Evolutionary conservation across 2,329 filamentous ascomycete species (phyloP).

Genomic region (Fusarium acutatum): DNA sequence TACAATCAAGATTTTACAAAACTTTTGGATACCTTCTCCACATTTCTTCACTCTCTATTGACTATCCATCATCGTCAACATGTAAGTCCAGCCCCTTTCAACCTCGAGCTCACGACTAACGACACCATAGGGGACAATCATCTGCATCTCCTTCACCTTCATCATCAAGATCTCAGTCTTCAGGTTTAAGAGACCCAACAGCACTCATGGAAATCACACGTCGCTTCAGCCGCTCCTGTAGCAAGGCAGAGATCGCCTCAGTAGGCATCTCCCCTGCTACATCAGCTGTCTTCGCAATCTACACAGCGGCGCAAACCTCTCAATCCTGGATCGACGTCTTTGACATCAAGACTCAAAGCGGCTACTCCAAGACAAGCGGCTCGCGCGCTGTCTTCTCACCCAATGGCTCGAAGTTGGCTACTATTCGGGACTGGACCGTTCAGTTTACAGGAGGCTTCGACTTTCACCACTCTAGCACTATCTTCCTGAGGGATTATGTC

Average conservation of each 20-base stretch:
- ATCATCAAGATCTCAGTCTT: neutral
- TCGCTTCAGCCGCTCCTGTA: constrained; percentile 41
- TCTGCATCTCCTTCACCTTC: neutral
- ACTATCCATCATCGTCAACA: neutral
- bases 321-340: constrained; percentile 51
- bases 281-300: constrained; percentile 43
- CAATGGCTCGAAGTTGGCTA: constrained; percentile 37
- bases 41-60: neutral
- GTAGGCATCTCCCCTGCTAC: constrained; percentile 44
- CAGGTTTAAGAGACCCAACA: neutral
- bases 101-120: neutral
- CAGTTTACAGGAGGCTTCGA: constrained; percentile 44
- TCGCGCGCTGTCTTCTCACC: constrained; percentile 44
- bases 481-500: constrained; percentile 44
- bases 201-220: constrained; percentile 35
- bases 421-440: constrained; percentile 45
- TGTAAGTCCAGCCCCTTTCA: constrained; percentile 25
- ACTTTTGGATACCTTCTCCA: neutral
- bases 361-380: constrained; percentile 45
- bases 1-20: neutral
- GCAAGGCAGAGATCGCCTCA: constrained; percentile 45
- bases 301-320: constrained; percentile 40
- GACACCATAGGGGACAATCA: constrained; percentile 25
- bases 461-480: constrained; percentile 42
- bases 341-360: constrained; percentile 38